A percentile compares a stretch with the other conserved stretches of the same genome.
Evolutionary conservation across 2,329 filamentous ascomycete species (phyloP).

Genomic region (Pestalotiopsis sp.): DNA sequence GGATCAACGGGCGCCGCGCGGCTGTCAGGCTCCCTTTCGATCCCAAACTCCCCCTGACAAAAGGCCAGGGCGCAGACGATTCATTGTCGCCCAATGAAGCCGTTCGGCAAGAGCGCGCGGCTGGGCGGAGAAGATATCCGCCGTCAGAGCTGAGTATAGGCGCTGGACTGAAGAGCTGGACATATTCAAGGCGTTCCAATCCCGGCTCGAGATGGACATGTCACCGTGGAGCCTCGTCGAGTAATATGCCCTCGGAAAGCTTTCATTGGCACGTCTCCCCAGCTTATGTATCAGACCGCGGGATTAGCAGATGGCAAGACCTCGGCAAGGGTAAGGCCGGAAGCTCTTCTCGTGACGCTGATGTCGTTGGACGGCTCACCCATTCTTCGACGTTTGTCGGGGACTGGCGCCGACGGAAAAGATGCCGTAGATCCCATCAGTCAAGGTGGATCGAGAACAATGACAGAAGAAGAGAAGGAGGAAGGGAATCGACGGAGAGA

Average conservation of each 20-base stretch:
- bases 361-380: no score
- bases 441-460: no score
- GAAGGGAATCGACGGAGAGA: not conserved
- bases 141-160: not conserved
- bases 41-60: not conserved
- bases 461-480: not conserved
- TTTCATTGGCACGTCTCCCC: not conserved
- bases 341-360: no score
- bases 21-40: not conserved
- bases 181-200: not conserved
- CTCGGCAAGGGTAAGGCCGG: not conserved
- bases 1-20: not conserved
- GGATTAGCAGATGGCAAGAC: not conserved
- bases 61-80: not conserved
- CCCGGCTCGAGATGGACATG: not conserved
- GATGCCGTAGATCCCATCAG: no score
- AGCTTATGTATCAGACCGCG: not conserved
- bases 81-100: not conserved
- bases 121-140: not conserved
- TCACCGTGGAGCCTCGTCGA: not conserved
- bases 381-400: no score
- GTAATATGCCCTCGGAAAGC: no score
- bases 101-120: not conserved
- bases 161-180: not conserved
- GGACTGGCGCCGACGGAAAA: no score